Evolutionary conservation across 148 eudicot genomes (phyloP), one percentile per base, ranked within the genome.

Genomic region (Rhododendron molle): DNA sequence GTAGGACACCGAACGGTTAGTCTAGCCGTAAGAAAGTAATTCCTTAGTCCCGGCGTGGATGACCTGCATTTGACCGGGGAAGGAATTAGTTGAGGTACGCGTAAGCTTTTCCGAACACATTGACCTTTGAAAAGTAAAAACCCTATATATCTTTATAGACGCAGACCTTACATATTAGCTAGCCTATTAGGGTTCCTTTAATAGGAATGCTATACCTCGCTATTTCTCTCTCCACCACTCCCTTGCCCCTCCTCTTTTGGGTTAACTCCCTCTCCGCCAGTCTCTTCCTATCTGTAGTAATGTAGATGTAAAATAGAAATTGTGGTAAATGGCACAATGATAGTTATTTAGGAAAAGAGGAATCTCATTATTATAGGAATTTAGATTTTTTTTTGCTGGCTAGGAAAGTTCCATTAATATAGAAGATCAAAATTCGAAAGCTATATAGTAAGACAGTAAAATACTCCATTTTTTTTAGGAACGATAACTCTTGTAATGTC

Each of bases 151-250:
- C 10, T 43, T 7, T 23, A 38, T 56, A 72, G 80, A 32, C 0
- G 80, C 62, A 23, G 11, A 54, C 43, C 80, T 23, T 11, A n/a
- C 10, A 34, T 58, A 72, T 1, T 73, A 34, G 34, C 10, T 62
- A 40, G 44, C 11, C 3, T 62, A n/a, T 62, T 9, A 62, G 71
- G 13, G n/a, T 32, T 50, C 14, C n/a, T 7, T 9, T 54, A 2
- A 18, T 21, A 78, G 49, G 47, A 36, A 44, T 44, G 32, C 14
- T 44, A 80, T 49, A 50, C 82, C 14, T 28, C 83, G 7, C 43
- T 52, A 62, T 80, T 18, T 80, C 67, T 52, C 83, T 32, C 65
- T 30, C 67, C 18, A 16, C 46, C 82, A 12, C 81, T 79, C 81
- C 11, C 62, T 80, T 20, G 21, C 67, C 82, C 43, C 40, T 30